A percentile compares a stretch with the other conserved stretches of the same genome.
Conservation (phyloP, 179 eudicot genomes). For the Sideroxylon spinosum region DNA sequence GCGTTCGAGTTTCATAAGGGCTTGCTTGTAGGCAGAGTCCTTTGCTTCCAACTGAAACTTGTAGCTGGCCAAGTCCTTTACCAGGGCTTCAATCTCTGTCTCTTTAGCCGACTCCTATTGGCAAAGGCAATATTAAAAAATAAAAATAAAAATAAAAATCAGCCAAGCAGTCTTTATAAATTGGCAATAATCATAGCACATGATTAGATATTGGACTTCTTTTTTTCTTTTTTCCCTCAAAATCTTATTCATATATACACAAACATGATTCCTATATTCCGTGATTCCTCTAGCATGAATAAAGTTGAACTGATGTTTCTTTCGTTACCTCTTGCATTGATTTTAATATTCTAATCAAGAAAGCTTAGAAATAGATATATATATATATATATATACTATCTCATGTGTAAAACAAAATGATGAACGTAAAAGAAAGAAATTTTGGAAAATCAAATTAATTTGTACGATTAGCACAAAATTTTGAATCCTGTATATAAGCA, state of each 20-base stretch:
- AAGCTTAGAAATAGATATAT: not conserved
- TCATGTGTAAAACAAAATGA: not conserved
- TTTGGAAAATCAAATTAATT: too few relatives aligned
- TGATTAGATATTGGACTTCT: not conserved
- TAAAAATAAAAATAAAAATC: too few relatives aligned
- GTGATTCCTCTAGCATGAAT: too few relatives aligned
- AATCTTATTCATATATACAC: too few relatives aligned
- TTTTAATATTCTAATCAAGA: not conserved
- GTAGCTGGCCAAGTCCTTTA: conserved; percentile 20
- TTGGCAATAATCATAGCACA: not conserved
- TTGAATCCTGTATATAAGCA: not conserved
- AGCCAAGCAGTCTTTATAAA: too few relatives aligned
- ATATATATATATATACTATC: not conserved
- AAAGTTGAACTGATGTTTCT: too few relatives aligned
- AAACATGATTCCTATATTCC: too few relatives aligned
- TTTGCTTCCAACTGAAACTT: conserved; percentile 31
- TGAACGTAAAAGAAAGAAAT: too few relatives aligned
- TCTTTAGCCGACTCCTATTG: conserved; percentile 20
- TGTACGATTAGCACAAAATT: not conserved
- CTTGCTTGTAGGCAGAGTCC: conserved; percentile 29
- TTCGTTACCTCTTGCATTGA: not conserved
- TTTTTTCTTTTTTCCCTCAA: too few relatives aligned
- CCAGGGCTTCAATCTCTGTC: not conserved
- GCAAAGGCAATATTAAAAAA: not conserved
- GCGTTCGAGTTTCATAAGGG: conserved; percentile 25